phyloP scores from a whole-genome alignment of 2,329 filamentous ascomycete species.

The Claviceps maximensis region DNA sequence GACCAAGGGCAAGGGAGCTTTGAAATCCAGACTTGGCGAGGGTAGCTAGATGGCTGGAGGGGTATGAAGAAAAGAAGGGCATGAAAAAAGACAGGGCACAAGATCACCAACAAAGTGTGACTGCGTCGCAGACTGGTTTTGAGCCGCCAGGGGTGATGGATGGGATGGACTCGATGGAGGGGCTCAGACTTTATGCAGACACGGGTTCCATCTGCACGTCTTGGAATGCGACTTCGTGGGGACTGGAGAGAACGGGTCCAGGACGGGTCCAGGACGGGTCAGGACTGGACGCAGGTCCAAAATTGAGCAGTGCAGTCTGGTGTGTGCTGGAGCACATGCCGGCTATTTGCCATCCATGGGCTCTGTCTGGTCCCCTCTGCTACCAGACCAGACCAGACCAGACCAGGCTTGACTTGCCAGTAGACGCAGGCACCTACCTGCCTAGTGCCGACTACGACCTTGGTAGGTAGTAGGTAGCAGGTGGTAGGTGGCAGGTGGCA shows the following conservation, averaged over 20 bases:
- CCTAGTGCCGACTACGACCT: too few relatives aligned
- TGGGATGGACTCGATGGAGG: constrained; percentile 5
- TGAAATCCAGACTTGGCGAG: neutral
- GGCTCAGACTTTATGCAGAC: constrained; percentile 8
- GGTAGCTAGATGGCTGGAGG: neutral
- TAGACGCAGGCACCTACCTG: too few relatives aligned
- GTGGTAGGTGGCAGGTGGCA: too few relatives aligned
- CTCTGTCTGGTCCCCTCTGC: too few relatives aligned
- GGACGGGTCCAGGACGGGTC: too few relatives aligned
- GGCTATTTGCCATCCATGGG: too few relatives aligned
- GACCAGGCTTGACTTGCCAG: too few relatives aligned
- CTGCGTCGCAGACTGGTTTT: neutral
- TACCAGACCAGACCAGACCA: too few relatives aligned
- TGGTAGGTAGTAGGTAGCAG: too few relatives aligned
- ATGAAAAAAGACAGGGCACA: neutral
- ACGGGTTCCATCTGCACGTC: neutral
- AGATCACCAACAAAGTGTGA: neutral
- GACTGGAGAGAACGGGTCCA: too few relatives aligned
- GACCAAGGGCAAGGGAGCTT: neutral
- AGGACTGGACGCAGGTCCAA: neutral
- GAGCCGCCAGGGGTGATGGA: constrained; percentile 6
- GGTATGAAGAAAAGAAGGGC: neutral
- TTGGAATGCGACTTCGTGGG: neutral
- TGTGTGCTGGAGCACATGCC: too few relatives aligned
- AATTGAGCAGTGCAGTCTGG: neutral